Evolutionary conservation across 257 asterid genomes (phyloP).

Genomic region (Scutellaria galericulata): DNA sequence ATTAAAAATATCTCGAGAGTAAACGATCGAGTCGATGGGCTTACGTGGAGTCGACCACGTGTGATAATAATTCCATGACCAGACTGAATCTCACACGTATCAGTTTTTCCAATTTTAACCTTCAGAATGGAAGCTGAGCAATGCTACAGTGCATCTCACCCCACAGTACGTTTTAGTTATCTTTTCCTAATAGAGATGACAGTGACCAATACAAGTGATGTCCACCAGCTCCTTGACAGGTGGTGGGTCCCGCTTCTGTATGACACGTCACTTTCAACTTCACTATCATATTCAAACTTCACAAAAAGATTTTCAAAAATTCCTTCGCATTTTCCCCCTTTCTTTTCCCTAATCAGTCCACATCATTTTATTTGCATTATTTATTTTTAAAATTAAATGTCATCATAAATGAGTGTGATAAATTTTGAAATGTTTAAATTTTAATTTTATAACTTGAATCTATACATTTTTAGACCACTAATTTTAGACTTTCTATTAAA

Average conservation of each 20-base stretch:
- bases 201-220: slow-evolving; percentile 33
- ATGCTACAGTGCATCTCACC: slow-evolving; percentile 33
- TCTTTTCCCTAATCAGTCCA: not conserved
- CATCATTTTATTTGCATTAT: not conserved
- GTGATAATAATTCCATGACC: slow-evolving; percentile 30
- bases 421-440: too few relatives aligned
- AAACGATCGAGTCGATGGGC: not conserved
- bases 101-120: slow-evolving; percentile 27
- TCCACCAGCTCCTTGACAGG: slow-evolving; percentile 38
- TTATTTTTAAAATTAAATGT: too few relatives aligned
- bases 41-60: slow-evolving; percentile 36
- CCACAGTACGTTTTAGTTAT: slow-evolving; percentile 40
- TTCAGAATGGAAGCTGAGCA: slow-evolving; percentile 23
- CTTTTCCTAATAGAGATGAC: slow-evolving; percentile 28
- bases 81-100: slow-evolving; percentile 14
- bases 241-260: slow-evolving; percentile 40
- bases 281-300: slow-evolving; percentile 32
- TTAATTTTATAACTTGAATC: too few relatives aligned
- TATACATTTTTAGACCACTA: too few relatives aligned
- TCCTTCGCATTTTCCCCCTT: slow-evolving; percentile 21
- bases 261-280: slow-evolving; percentile 45
- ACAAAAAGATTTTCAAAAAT: slow-evolving; percentile 16
- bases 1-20: not conserved
- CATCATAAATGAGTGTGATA: too few relatives aligned
- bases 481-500: too few relatives aligned